phyloP scores from a whole-genome alignment of 1,139 yeast genomes.

The Candida mesenterica region DNA sequence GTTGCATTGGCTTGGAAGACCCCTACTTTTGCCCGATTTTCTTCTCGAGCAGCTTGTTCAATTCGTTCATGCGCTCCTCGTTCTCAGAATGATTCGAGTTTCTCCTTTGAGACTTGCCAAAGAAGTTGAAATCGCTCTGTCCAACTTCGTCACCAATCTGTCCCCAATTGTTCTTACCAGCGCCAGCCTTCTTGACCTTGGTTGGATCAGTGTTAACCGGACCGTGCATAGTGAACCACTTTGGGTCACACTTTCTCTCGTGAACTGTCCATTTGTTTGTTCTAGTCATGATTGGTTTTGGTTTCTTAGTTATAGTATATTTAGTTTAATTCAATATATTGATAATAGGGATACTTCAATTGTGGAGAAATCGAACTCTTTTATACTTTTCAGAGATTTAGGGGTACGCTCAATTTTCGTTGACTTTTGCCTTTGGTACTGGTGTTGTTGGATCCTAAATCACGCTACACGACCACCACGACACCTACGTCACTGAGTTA shows the following conservation, averaged over 20 bases:
- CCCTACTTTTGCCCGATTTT: slow-evolving; percentile 5
- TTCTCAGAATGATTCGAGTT: slow-evolving; percentile 41
- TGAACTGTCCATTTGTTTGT: slow-evolving; percentile 77
- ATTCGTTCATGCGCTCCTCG: slow-evolving; percentile 25
- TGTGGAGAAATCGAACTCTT: not conserved
- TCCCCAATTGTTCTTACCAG: slow-evolving; percentile 82
- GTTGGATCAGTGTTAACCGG: slow-evolving; percentile 65
- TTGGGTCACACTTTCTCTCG: slow-evolving; percentile 59
- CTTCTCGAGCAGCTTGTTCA: slow-evolving; percentile 26
- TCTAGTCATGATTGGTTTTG: slow-evolving; percentile 60
- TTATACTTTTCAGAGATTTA: slow-evolving; percentile 1
- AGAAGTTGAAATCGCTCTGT: slow-evolving; percentile 20
- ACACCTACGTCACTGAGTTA: no score
- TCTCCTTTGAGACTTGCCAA: slow-evolving; percentile 33
- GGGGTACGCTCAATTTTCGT: no score
- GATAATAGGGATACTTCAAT: not conserved
- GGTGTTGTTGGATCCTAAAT: no score
- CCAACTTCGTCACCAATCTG: slow-evolving; percentile 61
- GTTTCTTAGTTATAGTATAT: not conserved
- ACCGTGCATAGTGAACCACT: slow-evolving; percentile 78
- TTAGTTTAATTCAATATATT: no score
- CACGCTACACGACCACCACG: no score
- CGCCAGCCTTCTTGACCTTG: slow-evolving; percentile 79
- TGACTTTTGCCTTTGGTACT: no score
- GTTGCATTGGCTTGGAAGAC: no score